Base-by-base conservation (phyloP, 768 basidiomycete genomes). In the Amanita jacksonii region DNA sequence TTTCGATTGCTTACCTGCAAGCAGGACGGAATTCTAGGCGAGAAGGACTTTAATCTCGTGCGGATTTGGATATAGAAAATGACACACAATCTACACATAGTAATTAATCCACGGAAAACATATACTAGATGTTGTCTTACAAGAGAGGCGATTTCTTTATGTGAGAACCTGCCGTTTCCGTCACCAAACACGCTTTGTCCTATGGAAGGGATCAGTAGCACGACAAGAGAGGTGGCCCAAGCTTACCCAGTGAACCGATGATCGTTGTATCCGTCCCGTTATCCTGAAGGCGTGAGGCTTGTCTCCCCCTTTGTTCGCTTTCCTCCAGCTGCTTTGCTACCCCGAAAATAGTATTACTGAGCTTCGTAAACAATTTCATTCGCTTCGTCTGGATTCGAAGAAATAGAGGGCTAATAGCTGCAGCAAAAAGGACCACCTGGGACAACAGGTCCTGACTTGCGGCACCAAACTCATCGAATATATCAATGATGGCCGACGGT, bases 221-320 rank as follows among this genome's bases (percentile, higher is more conserved):
- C 47, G 3, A 34, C 13, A 24, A 41, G 10, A 0, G n/a, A 19
- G n/a, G 3, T 33, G 12, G 35, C 32, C 12, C 32, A n/a, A 1
- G 51, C 57, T 18, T 43, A 64, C 67, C 54, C 15, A 68, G 49
- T 10, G 64, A 46, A 5, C 63, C 67, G 38, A 68, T 65, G 45
- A 69, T 62, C 12, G 66, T 68, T 46, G 66, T 68, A 15, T 68
- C 66, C 28, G 49, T n/a, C n/a, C n/a, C n/a, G n/a, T n/a, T n/a
- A n/a, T n/a, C n/a, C n/a, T n/a, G n/a, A n/a, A n/a, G n/a, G n/a
- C n/a, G 27, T n/a, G 49, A 48, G 10, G 53, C 59, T 23, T 60
- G 60, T 33, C 59, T 54, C 39, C 62, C 69, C 40, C 54, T 54
- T 39, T 61, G 52, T 10, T 58, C 65, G 30, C 61, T 55, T n/a